These are phyloP conservation scores for Daedaleopsis nitida DNA, from an alignment of 768 basidiomycete genomes.

Conservation along the genomic window DNA sequence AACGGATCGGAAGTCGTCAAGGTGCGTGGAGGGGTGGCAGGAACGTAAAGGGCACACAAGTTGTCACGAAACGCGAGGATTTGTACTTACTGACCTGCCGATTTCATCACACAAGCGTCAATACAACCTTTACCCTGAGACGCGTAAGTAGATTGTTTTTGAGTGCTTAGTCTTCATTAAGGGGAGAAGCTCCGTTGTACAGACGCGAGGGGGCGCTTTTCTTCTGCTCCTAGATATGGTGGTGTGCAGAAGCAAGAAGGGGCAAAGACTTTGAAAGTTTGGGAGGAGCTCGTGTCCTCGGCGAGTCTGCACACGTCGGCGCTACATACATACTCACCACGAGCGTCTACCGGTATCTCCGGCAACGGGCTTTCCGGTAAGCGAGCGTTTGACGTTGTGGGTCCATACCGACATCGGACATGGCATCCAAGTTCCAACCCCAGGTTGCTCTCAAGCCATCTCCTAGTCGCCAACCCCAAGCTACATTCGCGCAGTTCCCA, in stretches of 20 bases:
- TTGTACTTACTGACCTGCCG: background rate
- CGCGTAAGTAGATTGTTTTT: background rate
- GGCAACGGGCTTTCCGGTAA: background rate
- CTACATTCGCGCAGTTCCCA: too few relatives aligned
- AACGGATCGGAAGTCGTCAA: too few relatives aligned
- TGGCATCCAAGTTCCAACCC: background rate
- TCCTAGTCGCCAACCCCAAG: too few relatives aligned
- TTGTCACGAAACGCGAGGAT: background rate
- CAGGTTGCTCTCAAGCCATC: background rate
- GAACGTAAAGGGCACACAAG: background rate
- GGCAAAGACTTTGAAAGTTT: too few relatives aligned
- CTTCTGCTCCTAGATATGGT: too few relatives aligned
- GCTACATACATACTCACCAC: too few relatives aligned
- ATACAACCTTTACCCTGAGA: background rate
- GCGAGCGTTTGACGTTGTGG: constrained; percentile 14
- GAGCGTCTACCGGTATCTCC: background rate
- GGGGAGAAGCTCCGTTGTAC: too few relatives aligned
- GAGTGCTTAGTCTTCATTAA: background rate
- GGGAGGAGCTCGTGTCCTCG: too few relatives aligned
- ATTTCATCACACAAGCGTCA: background rate
- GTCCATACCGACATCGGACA: background rate
- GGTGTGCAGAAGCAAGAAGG: too few relatives aligned
- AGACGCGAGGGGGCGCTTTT: too few relatives aligned
- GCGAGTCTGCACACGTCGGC: too few relatives aligned
- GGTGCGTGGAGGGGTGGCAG: too few relatives aligned